These are phyloP conservation scores for Phytopythium ostracodes DNA, from an alignment of 352 stramenopile genomes.

Conservation along the genomic window DNA sequence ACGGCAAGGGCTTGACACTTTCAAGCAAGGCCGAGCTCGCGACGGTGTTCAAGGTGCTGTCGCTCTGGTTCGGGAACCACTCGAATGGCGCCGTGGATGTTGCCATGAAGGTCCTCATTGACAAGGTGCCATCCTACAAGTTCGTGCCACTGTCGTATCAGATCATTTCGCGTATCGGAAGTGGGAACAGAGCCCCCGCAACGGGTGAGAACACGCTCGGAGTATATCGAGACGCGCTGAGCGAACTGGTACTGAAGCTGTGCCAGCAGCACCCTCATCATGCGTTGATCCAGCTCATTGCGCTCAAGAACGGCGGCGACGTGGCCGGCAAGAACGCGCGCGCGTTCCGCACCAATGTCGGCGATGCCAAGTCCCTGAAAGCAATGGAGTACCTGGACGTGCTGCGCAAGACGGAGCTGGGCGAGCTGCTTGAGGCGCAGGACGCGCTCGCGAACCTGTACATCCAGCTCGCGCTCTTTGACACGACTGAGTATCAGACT, in stretches of 20 bases:
- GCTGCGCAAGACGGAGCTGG: conserved; percentile 43
- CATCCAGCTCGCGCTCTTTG: conserved; percentile 75
- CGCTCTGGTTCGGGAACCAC: conserved; percentile 94
- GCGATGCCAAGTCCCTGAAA: conserved; percentile 67
- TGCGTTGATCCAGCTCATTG: conserved; percentile 93
- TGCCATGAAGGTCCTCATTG: conserved; percentile 77
- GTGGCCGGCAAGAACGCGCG: conserved; percentile 78
- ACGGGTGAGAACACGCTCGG: conserved; percentile 1
- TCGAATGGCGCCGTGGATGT: conserved; percentile 66
- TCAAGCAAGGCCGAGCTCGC: conserved; percentile 77
- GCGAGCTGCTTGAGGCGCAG: conserved; percentile 68
- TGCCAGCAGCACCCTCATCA: conserved; percentile 96
- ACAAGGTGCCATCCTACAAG: conserved; percentile 92
- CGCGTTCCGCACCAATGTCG: conserved; percentile 78
- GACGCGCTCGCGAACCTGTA: conserved; percentile 74
- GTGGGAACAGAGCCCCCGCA: conserved; percentile 8
- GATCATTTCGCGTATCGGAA: conserved; percentile 95
- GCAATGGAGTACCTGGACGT: conserved; percentile 61
- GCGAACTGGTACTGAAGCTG: conserved; percentile 89
- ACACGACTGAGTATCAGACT: conserved; percentile 73
- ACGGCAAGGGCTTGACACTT: conserved; percentile 56
- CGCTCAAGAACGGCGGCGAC: conserved; percentile 92
- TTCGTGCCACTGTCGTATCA: conserved; percentile 97
- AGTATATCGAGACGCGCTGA: conserved; percentile 77
- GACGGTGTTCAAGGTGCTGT: conserved; percentile 91